phyloP scores from a whole-genome alignment of 2,329 filamentous ascomycete species.

The Orbilia quercus region DNA sequence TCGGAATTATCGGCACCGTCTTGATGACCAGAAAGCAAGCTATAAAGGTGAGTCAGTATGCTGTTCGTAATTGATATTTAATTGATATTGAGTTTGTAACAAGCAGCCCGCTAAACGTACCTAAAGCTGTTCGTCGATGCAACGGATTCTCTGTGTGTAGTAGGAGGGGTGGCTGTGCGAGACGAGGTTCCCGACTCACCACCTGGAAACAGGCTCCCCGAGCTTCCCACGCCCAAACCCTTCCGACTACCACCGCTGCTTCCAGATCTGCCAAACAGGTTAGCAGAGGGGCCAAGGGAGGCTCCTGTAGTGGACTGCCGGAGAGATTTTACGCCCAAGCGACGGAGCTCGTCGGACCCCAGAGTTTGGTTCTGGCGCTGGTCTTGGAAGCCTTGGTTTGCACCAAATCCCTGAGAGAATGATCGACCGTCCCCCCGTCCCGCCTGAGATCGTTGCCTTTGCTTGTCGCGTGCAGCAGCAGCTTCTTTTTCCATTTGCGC shows the following conservation, averaged over 20 bases:
- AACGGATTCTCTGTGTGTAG: constrained; percentile 69
- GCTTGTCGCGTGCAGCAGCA: constrained; percentile 67
- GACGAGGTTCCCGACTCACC: constrained; percentile 91
- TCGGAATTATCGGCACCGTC: constrained; percentile 55
- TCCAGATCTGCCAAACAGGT: constrained; percentile 93
- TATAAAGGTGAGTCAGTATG: constrained; percentile 6
- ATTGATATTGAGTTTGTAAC: constrained; percentile 59
- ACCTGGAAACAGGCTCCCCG: constrained; percentile 74
- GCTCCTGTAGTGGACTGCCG: constrained; percentile 70
- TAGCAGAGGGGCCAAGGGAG: constrained; percentile 82
- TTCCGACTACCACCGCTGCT: constrained; percentile 68
- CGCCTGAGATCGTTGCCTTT: constrained; percentile 75
- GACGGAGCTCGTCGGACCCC: constrained; percentile 88
- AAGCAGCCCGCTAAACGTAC: constrained; percentile 76
- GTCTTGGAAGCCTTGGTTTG: constrained; percentile 72
- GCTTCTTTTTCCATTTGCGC: constrained; percentile 83
- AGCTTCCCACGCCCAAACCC: constrained; percentile 78
- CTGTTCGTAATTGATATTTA: constrained; percentile 29
- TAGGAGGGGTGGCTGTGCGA: constrained; percentile 86
- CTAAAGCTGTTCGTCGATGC: constrained; percentile 91
- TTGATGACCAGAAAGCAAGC: constrained; percentile 42
- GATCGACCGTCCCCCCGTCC: constrained; percentile 89
- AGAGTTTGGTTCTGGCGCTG: constrained; percentile 82
- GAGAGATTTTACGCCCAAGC: constrained; percentile 76
- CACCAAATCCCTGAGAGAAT: constrained; percentile 76